Percentiles rank a stretch among this genome's conserved stretches.
phyloP scores from a whole-genome alignment of 768 basidiomycete genomes.

The Tricholoma saponaceum region DNA sequence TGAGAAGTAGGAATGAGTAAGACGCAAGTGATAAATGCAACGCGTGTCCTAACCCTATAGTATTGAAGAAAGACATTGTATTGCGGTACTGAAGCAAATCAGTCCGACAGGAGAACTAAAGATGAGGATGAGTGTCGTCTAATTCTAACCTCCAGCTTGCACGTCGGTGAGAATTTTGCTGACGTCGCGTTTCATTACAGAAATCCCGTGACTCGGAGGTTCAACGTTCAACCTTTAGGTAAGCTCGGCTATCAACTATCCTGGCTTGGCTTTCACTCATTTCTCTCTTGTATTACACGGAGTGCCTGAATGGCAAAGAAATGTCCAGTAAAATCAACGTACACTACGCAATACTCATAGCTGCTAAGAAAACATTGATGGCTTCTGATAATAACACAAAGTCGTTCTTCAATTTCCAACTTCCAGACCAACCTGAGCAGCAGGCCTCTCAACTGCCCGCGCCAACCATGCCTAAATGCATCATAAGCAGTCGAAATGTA shows the following conservation, averaged over 20 bases:
- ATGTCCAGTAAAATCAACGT: too few species aligned
- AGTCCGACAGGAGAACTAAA: conserved; percentile 18
- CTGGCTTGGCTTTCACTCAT: too few species aligned
- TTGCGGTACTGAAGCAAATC: conserved; percentile 28
- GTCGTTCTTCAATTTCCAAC: not conserved
- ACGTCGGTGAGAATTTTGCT: not conserved
- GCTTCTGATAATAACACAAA: not conserved
- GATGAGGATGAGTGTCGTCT: not conserved
- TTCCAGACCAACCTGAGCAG: not conserved
- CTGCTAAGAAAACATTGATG: too few species aligned
- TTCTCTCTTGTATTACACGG: too few species aligned
- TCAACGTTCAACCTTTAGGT: too few species aligned
- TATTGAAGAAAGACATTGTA: conserved; percentile 80
- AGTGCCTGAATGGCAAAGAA: too few species aligned
- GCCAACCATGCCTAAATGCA: conserved; percentile 10
- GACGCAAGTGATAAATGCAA: not conserved
- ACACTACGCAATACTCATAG: too few species aligned
- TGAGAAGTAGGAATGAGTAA: conserved; percentile 4
- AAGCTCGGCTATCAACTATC: too few species aligned
- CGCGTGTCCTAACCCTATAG: conserved; percentile 55
- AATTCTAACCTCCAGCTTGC: not conserved
- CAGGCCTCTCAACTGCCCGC: conserved; percentile 7
- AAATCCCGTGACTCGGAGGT: not conserved
- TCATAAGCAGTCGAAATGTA: not conserved
- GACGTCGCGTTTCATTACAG: not conserved